Evolutionary conservation across 2,329 filamentous ascomycete species (phyloP).

Genomic region (Albifimbria verrucaria): DNA sequence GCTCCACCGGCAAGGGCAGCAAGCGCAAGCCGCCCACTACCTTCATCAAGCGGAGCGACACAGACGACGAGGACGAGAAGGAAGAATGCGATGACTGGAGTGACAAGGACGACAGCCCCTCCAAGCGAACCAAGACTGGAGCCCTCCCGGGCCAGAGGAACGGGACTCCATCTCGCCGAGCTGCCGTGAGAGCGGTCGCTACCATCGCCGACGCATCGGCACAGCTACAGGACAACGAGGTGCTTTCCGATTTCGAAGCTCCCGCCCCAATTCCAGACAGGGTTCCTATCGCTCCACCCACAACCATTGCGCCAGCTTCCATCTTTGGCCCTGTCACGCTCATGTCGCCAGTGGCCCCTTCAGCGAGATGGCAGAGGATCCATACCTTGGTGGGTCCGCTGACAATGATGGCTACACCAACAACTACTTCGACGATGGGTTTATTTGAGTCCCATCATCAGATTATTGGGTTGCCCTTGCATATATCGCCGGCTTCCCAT

Average conservation of each 20-base stretch:
- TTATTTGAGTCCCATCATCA: no score
- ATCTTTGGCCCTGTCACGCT: constrained; percentile 20
- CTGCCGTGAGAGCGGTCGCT: constrained; percentile 28
- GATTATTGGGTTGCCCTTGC: no score
- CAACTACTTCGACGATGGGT: no score
- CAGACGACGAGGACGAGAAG: constrained; percentile 22
- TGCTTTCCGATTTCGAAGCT: constrained; percentile 9
- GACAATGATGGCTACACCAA: not conserved
- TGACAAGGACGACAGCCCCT: constrained; percentile 32
- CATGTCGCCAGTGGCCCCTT: constrained; percentile 11
- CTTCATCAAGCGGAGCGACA: constrained; percentile 22
- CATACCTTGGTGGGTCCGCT: constrained; percentile 7
- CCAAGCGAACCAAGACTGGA: constrained; percentile 28
- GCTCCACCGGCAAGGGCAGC: constrained; percentile 23
- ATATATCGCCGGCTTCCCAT: no score
- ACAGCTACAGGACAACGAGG: constrained; percentile 25
- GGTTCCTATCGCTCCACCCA: not conserved
- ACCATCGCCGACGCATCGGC: constrained; percentile 27
- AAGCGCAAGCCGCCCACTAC: constrained; percentile 8
- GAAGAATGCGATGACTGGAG: constrained; percentile 26
- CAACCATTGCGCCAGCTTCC: constrained; percentile 7
- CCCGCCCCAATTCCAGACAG: not conserved
- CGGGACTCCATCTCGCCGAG: constrained; percentile 25
- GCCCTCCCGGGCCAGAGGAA: constrained; percentile 17
- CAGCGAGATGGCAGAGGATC: constrained; percentile 7